Base-by-base conservation (phyloP, 2,329 filamentous ascomycete genomes). In the Colletotrichum costaricense region DNA sequence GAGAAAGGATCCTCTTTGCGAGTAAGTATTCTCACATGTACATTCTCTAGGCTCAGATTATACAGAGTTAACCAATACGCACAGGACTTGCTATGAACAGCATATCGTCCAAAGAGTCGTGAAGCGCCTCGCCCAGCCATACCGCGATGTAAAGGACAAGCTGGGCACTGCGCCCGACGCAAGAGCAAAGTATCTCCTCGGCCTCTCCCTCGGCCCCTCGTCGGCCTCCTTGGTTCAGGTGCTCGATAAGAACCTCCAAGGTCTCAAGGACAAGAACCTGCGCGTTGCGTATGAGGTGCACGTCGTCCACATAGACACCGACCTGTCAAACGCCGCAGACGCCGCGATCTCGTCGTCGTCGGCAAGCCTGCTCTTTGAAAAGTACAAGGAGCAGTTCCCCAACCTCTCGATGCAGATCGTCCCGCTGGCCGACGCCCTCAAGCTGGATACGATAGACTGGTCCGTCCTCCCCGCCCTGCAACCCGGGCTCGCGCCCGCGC, bases 141-240 rank as follows among this genome's bases (percentile, higher is more conserved):
- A 86, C 78, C 86, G 85, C 55, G 87, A 89, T 69, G 84, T 68
- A 80, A 12, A 81, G 80, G 67, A 73, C 35, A 70, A n/a, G 35
- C 55, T 71, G 30, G 71, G 55, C n/a, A 58, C 33, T 14, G 35
- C 54, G 16, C 54, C 79, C 79, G 65, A 63, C 24, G 30, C 54
- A 76, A 89, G 38, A 83, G 77, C 84, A 80, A 79, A 80, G 38
- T 89, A 98, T 60, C 85, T 98, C 22, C 85, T 98, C 24, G 94
- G 95, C 6, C 85, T 98, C 2, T 98, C 95, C 0, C 92, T 95
- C 78, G 96, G 97, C 0, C 86, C 93, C 1, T 97, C 94, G 1
- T 98, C 96, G 0, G 88, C 93, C 16, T 90, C 91, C 16, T 86
- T 99, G 56, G 86, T 97, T 35, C 90, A 96, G 77, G 87, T 97